phyloP scores from a whole-genome alignment of 148 eudicot genomes.

The Cornus suecica region DNA sequence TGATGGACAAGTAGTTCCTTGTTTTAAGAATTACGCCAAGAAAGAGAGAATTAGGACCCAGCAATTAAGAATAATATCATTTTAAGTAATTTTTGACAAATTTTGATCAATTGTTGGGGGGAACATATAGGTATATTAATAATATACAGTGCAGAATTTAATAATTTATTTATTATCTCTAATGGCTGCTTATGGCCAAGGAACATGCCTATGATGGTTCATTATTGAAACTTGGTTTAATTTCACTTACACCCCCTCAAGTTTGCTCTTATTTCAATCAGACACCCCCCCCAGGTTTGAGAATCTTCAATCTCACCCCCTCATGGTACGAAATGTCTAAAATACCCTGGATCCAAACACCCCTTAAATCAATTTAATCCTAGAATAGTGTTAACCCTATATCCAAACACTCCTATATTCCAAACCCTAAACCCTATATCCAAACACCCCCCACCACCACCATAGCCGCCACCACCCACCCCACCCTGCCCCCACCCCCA shows the following conservation, averaged over 20 bases:
- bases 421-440: too few species aligned
- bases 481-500: too few species aligned
- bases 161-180: neutral
- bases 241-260: too few species aligned
- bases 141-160: neutral
- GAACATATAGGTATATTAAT: neutral
- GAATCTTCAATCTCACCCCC: too few species aligned
- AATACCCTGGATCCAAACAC: too few species aligned
- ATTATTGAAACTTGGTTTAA: neutral
- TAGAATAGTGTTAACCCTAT: too few species aligned
- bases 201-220: neutral
- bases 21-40: slow-evolving; percentile 3
- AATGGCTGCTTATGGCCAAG: neutral
- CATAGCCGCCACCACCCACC: too few species aligned
- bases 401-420: too few species aligned
- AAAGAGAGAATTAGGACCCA: neutral
- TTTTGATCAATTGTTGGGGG: neutral
- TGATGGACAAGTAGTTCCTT: neutral
- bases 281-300: too few species aligned
- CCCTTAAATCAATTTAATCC: too few species aligned
- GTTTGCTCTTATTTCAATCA: neutral
- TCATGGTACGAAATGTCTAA: too few species aligned
- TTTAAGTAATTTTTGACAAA: slow-evolving; percentile 1
- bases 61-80: neutral
- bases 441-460: too few species aligned